phyloP scores from a whole-genome alignment of 1,284 basidiomycete species.

The Ceratorhiza oryzae-sativae region DNA sequence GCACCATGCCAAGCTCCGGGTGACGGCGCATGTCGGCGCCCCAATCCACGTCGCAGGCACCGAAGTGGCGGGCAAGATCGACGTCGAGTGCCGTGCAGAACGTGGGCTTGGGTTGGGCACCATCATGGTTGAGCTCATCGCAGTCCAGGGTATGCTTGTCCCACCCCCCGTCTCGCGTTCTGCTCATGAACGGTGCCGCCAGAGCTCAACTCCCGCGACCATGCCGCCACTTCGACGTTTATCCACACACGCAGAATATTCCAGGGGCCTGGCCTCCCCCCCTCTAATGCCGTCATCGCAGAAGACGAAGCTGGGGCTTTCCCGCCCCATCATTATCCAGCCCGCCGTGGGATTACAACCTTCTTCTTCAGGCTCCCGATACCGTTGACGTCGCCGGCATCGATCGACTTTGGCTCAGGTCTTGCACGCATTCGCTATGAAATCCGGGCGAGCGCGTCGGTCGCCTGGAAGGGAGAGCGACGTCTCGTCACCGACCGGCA shows the following conservation, averaged over 20 bases:
- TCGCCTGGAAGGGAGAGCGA: conserved; percentile 74
- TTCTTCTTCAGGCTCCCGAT: conserved; percentile 76
- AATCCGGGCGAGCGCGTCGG: conserved; percentile 69
- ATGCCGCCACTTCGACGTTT: conserved; percentile 77
- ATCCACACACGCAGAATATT: conserved; percentile 71
- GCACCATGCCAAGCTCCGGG: conserved; percentile 74
- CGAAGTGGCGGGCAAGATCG: conserved; percentile 72
- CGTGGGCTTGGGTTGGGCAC: conserved; percentile 71
- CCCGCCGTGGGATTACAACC: conserved; percentile 70
- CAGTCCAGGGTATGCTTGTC: conserved; percentile 64
- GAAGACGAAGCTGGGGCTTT: conserved; percentile 64
- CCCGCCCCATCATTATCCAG: conserved; percentile 68
- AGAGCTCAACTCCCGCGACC: conserved; percentile 77
- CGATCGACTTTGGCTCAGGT: conserved; percentile 70
- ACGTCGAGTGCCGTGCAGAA: conserved; percentile 76
- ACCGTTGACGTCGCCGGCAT: conserved; percentile 67
- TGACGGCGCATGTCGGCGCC: conserved; percentile 65
- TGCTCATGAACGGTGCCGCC: conserved; percentile 33
- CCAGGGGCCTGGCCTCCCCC: conserved; percentile 70
- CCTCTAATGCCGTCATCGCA: conserved; percentile 76
- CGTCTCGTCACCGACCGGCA: conserved; percentile 66
- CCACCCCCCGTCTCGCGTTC: conserved; percentile 30
- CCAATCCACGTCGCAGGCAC: conserved; percentile 67
- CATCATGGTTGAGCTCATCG: conserved; percentile 77
- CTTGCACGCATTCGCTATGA: conserved; percentile 73